Conservation (phyloP, 176 grass and related monocot species). For the Elaeis guineensis region DNA sequence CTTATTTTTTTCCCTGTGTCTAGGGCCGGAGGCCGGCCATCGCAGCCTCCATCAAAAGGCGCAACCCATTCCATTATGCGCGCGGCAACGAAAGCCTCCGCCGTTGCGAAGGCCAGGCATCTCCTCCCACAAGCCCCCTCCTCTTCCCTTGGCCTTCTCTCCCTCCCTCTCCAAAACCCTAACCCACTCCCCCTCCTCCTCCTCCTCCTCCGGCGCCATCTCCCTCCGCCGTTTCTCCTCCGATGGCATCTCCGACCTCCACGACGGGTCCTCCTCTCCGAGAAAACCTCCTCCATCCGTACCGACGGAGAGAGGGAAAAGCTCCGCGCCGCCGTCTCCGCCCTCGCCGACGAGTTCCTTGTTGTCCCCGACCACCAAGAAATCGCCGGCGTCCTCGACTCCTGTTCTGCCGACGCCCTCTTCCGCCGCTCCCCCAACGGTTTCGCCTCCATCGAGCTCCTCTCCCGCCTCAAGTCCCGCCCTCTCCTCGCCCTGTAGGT, state of each 20-base stretch:
- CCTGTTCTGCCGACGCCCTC: constrained; percentile 22
- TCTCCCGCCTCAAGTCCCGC: constrained; percentile 43
- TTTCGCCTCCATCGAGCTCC: constrained; percentile 45
- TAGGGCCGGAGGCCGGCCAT: no score
- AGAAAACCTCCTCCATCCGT: constrained; percentile 2
- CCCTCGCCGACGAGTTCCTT: constrained; percentile 25
- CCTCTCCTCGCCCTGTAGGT: constrained; percentile 51
- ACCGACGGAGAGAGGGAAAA: background rate
- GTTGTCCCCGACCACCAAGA: constrained; percentile 23
- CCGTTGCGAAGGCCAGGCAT: no score
- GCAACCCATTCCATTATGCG: no score
- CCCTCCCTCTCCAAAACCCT: background rate
- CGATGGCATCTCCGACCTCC: constrained; percentile 1
- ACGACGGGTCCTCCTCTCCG: background rate
- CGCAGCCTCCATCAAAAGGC: no score
- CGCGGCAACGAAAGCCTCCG: no score
- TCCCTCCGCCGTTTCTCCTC: background rate
- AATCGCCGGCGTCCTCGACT: background rate
- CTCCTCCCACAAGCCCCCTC: background rate
- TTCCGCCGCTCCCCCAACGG: constrained; percentile 34
- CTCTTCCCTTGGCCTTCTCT: no score
- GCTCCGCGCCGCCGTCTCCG: constrained; percentile 36
- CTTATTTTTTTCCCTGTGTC: no score
- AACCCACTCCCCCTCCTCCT: background rate
- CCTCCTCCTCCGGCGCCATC: background rate